These are phyloP conservation scores for Hanseniaspora jakobsenii DNA, from an alignment of 805 yeast genomes.

Conservation along the genomic window DNA sequence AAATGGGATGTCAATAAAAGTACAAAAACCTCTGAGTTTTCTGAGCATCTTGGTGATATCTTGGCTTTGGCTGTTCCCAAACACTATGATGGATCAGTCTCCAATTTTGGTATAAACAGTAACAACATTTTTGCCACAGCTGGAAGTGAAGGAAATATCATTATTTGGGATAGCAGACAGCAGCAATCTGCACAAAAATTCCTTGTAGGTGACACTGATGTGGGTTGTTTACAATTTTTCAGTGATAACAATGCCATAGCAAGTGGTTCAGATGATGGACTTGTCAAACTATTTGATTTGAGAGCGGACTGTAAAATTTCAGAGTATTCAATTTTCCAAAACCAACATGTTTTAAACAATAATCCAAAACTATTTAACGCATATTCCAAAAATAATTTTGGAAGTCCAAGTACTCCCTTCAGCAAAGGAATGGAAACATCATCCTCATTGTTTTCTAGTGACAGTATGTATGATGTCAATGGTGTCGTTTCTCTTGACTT, in stretches of 20 bases:
- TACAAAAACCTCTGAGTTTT: conserved; percentile 38
- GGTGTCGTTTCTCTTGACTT: conserved; percentile 65
- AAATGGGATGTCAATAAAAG: conserved; percentile 70
- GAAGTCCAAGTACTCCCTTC: conserved; percentile 16
- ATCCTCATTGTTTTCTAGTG: conserved; percentile 20
- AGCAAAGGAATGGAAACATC: conserved; percentile 4
- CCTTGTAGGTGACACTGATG: conserved; percentile 50
- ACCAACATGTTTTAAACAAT: conserved; percentile 8
- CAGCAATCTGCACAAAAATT: conserved; percentile 37
- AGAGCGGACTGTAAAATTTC: conserved; percentile 63
- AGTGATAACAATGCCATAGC: conserved; percentile 62
- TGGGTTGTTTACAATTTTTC: conserved; percentile 48
- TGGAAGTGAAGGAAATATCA: conserved; percentile 55
- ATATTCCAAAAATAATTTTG: conserved; percentile 15
- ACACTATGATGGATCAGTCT: conserved; percentile 3
- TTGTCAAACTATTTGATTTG: conserved; percentile 56
- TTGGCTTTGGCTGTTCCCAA: conserved; percentile 34
- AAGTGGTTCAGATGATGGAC: conserved; percentile 71
- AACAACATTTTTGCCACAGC: conserved; percentile 42
- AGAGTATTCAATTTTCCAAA: conserved; percentile 31
- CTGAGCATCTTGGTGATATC: conserved; percentile 65
- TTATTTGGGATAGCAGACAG: conserved; percentile 54
- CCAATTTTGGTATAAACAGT: conserved; percentile 19
- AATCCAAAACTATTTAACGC: conserved; percentile 9
- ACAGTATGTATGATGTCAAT: conserved; percentile 38